Evolutionary conservation across 2,329 filamentous ascomycete species (phyloP).

Genomic region (Ophiostoma piceae): DNA sequence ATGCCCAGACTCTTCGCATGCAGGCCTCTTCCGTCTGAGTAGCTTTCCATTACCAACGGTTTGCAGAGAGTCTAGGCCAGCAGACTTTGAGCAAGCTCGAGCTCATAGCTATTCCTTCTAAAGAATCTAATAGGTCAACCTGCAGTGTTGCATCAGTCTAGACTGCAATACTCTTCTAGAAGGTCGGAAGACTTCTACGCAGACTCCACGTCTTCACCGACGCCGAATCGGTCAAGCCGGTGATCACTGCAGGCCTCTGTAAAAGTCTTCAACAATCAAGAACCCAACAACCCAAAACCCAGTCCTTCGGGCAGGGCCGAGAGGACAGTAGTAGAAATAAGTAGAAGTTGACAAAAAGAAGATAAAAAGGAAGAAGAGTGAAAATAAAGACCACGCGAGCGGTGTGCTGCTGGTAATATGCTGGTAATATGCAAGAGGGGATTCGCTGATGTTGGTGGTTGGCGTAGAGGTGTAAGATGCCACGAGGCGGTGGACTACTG

Average conservation of each 20-base stretch:
- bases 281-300: neutral
- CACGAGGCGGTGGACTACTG: neutral
- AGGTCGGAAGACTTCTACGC: neutral
- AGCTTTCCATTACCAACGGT: too few relatives aligned
- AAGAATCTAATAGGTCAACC: too few relatives aligned
- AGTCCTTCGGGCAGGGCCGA: constrained; percentile 5
- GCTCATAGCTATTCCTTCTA: neutral
- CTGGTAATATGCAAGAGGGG: neutral
- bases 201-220: neutral
- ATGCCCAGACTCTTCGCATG: too few relatives aligned
- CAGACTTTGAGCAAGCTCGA: neutral
- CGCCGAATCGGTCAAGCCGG: neutral
- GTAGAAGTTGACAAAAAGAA: neutral
- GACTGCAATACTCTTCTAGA: neutral
- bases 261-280: neutral
- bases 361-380: neutral
- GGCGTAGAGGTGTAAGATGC: neutral
- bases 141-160: too few relatives aligned
- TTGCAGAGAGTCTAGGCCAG: neutral
- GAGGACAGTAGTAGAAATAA: neutral
- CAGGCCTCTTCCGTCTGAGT: too few relatives aligned
- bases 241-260: neutral
- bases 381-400: neutral
- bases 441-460: neutral
- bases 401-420: neutral